Base-by-base conservation (phyloP, 2,329 filamentous ascomycete genomes). In the Hypoxylon sp. region DNA sequence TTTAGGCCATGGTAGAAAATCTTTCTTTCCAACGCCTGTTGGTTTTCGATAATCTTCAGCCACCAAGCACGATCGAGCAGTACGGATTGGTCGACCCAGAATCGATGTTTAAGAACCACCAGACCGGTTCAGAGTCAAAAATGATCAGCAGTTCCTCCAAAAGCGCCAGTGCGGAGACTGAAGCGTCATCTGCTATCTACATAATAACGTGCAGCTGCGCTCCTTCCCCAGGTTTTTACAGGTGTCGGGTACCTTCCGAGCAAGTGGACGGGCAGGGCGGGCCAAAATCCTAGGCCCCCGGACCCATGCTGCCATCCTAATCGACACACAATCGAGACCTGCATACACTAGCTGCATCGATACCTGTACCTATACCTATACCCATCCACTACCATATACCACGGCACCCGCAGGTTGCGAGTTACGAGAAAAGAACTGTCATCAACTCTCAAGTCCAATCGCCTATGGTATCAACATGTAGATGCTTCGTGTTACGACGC, bases 381-480 rank as follows among this genome's bases (percentile, higher is more conserved):
- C 8, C 28, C 18, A 24, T 36, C 28, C 48, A 48, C 8, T 18
- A 9, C 36, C n/a, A n/a, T 20, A 3, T 40, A 26, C 49, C 14
- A 38, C 11, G 33, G 28, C 42, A 52, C 49, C 33, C 28, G 49
- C 49, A 8, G 24, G 33, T n/a, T 40, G 20, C 36, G 20, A 20
- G 20, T 38, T 14, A 18, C 22, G 32, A 38, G 32, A 24, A n/a
- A n/a, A n/a, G n/a, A n/a, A n/a, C n/a, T 38, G 18, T 51, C 18
- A 51, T 38, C 32, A 22, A 33, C 16, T 14, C 18, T 51, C 32
- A 38, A 51, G 32, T 36, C 18, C 5, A 51, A 40, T 20, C 11
- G 49, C 49, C 49, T 51, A 51, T 51, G 32, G 49, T n/a, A n/a
- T n/a, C n/a, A n/a, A n/a, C n/a, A n/a, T n/a, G 44, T 53, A 42